These are phyloP conservation scores for Begonia peltatifolia DNA, from an alignment of 306 rosid species.

Conservation along the genomic window DNA sequence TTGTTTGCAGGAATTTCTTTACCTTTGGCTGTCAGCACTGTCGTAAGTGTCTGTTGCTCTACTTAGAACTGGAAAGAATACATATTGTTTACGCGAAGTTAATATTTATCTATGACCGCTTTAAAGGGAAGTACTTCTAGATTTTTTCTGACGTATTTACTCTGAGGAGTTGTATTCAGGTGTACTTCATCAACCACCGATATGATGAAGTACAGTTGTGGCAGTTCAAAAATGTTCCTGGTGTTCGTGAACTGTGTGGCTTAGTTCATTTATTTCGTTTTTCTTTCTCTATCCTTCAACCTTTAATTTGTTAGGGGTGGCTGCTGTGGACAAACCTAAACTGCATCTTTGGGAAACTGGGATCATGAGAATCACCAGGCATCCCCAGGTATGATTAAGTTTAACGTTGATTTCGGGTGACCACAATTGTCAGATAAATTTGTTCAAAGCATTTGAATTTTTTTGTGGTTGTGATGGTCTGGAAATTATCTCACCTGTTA, in stretches of 20 bases:
- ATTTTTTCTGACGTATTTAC: constrained; percentile 8
- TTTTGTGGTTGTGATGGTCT: too few relatives aligned
- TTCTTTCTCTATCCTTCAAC: constrained; percentile 82
- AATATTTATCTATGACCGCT: too few relatives aligned
- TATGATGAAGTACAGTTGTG: constrained; percentile 86
- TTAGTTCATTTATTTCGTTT: constrained; percentile 69
- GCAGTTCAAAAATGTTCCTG: constrained; percentile 59
- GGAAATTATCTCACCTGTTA: too few relatives aligned
- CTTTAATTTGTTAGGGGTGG: constrained; percentile 87
- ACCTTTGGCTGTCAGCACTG: constrained; percentile 77
- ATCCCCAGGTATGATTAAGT: constrained; percentile 58
- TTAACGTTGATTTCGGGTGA: too few relatives aligned
- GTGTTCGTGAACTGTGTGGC: constrained; percentile 74
- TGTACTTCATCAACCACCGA: constrained; percentile 83
- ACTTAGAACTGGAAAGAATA: neutral
- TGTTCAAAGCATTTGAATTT: too few relatives aligned
- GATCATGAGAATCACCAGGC: constrained; percentile 86
- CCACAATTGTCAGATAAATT: too few relatives aligned
- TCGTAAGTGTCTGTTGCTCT: constrained; percentile 38
- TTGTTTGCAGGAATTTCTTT: constrained; percentile 80
- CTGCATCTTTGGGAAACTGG: constrained; percentile 98
- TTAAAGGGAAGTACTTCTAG: too few relatives aligned
- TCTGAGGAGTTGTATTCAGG: constrained; percentile 39
- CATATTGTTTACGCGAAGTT: too few relatives aligned
- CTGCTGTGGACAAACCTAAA: constrained; percentile 96